Evolutionary conservation across 768 basidiomycete species (phyloP).

Genomic region (Hygrophoropsis aurantiaca): DNA sequence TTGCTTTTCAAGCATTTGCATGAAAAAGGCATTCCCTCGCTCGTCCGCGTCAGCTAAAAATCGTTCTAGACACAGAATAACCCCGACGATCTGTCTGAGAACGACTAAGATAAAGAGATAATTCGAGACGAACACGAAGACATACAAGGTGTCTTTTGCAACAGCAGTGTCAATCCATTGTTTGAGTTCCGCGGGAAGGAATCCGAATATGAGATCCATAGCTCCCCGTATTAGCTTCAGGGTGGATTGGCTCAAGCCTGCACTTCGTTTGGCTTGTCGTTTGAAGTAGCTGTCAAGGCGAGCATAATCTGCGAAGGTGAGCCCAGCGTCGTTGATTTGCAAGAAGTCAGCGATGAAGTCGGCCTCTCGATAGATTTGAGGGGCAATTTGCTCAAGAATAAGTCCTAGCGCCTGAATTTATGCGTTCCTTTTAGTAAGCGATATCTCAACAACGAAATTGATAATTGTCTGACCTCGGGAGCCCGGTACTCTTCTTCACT

Average conservation of each 20-base stretch:
- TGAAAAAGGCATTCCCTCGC: slow-evolving; percentile 69
- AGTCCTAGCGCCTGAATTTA: slow-evolving; percentile 64
- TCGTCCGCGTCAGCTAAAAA: slow-evolving; percentile 78
- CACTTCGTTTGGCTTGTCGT: slow-evolving; percentile 79
- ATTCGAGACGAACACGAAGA: slow-evolving; percentile 10
- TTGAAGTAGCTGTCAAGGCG: slow-evolving; percentile 92
- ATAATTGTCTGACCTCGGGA: slow-evolving; percentile 57
- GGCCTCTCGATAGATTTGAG: slow-evolving; percentile 78
- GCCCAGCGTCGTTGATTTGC: slow-evolving; percentile 82
- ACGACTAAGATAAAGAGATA: too few species aligned
- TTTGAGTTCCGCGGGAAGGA: slow-evolving; percentile 80
- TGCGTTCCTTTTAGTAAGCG: slow-evolving; percentile 1
- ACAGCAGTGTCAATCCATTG: slow-evolving; percentile 81
- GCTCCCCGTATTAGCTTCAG: slow-evolving; percentile 81
- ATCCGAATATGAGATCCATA: slow-evolving; percentile 95
- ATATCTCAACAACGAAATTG: background rate
- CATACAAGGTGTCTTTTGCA: slow-evolving; percentile 74
- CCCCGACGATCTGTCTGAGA: slow-evolving; percentile 79
- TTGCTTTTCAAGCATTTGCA: slow-evolving; percentile 80
- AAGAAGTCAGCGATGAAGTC: slow-evolving; percentile 90
- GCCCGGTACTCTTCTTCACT: slow-evolving; percentile 62
- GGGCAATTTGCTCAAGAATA: slow-evolving; percentile 73
- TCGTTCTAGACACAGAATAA: slow-evolving; percentile 76
- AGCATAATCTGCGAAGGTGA: slow-evolving; percentile 96
- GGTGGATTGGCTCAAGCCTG: slow-evolving; percentile 66